Evolutionary conservation across 805 yeast species (phyloP), one percentile per base, ranked within the genome.

Genomic region (Candida anglica): DNA sequence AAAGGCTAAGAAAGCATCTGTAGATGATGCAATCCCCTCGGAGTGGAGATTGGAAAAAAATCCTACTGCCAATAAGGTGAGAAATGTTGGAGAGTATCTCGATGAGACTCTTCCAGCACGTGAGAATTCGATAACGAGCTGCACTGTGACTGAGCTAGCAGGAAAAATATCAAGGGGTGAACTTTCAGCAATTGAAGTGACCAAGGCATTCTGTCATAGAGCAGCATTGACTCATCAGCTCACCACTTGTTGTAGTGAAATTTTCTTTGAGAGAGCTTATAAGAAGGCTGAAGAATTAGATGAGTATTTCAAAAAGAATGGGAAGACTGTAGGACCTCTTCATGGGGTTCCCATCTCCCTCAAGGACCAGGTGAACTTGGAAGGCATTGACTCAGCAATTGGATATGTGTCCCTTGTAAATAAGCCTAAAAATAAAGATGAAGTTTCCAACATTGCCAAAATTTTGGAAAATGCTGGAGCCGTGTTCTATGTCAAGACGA

Each of bases 341-440:
- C 87, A 81, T 44, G 87, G 87, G 28, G 59, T 81, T 24, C 87
- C 87, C 13, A 53, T 81, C 27, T 79, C 86, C 0, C 57, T 81
- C 27, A 81, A 81, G 47, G 87, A 81, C 50, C 86, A 79, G 19
- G 34, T 32, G 6, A 32, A 32, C 16, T 15, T 32, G n/a, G 34
- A 32, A 19, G 34, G 34, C 4, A 24, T 32, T 19, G 34, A 32
- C 16, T 32, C 34, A 3, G 34, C 34, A 17, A 32, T 32, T 26
- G 34, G 34, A 10, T 32, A 32, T 19, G 34, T 32, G 17, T 17
- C 29, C 13, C 28, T n/a, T 4, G 20, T 25, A 3, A 17, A 24
- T 19, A 40, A 46, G 30, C 46, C 43, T 6, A 41, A 39, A 27
- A 11, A 27, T 9, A 29, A 25, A 15, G 32, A 26, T 25, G 27